Base-by-base conservation (phyloP, 164 flowering plant species). In the Liquidambar formosana region DNA sequence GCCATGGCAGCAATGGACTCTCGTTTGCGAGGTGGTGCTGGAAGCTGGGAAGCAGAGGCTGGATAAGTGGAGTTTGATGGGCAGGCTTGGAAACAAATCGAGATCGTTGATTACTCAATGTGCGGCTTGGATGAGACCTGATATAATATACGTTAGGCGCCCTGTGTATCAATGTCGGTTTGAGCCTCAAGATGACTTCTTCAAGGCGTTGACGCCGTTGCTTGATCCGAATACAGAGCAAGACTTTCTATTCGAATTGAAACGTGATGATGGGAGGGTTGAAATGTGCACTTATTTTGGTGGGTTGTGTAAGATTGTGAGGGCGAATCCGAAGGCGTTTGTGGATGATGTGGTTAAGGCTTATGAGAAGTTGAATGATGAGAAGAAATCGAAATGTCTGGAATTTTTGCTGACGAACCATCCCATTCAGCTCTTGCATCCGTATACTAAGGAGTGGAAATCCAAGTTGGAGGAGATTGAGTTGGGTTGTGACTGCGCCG, bases 111-210 rank as follows among this genome's bases (percentile, higher is more conserved):
- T 95, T n/a, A 89, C 94, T 0, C 80, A 89, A 59, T 94, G 99
- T 64, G 97, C 99, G 0, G 99, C 97, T 0, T 94, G 97, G 99
- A 83, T 92, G 90, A 79, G 99, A 28, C 97, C 99, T 0, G 99
- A 94, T 66, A 92, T 94, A 8, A 79, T 94, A 26, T 94, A 94
- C 45, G 96, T 91, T 22, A 89, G 87, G 87, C 71, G 87, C 68
- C 99, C 99, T 0, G 94, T 95, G 26, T 92, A 76, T 74, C 97
- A 95, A 65, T 92, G 97, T 56, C 76, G 99, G 73, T 95, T 95
- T 67, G 97, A 95, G 86, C 94, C 97, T 21, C 99, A 95, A 61
- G 89, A 79, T 19, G 77, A 81, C 1, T 92, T 95, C 75, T 91
- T 94, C 44, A 56, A 33, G 70, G 79, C 75, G 8, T 11, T 94